Percentiles rank a stretch among this genome's conserved stretches.
Evolutionary conservation across 768 basidiomycete genomes (phyloP).

Genomic region (Russula sp.): DNA sequence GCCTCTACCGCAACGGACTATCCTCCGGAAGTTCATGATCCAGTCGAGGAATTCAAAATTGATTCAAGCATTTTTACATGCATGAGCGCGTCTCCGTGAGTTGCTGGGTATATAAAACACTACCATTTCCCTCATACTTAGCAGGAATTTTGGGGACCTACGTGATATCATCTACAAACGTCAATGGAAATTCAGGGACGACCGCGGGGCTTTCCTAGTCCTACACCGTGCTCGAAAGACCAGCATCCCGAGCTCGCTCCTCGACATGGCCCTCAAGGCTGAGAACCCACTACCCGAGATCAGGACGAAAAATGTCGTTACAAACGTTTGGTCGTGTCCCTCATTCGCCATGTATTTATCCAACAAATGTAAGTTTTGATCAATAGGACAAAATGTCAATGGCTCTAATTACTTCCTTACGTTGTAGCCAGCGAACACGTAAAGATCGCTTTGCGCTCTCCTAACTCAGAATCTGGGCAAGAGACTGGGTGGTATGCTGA

Average conservation of each 20-base stretch:
- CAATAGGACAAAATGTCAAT: neutral
- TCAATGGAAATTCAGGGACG: slow-evolving; percentile 20
- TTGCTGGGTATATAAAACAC: neutral
- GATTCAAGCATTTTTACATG: slow-evolving; percentile 9
- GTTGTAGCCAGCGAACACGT: slow-evolving; percentile 17
- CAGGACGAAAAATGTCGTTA: slow-evolving; percentile 21
- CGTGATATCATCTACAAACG: slow-evolving; percentile 16
- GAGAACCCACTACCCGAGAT: slow-evolving; percentile 9
- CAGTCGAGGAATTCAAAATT: slow-evolving; percentile 14
- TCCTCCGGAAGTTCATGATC: slow-evolving; percentile 13
- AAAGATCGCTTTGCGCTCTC: slow-evolving; percentile 19
- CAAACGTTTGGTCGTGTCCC: slow-evolving; percentile 17
- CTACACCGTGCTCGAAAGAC: slow-evolving; percentile 14
- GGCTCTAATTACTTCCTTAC: neutral
- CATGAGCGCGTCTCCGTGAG: slow-evolving; percentile 13
- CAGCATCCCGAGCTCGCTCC: slow-evolving; percentile 13
- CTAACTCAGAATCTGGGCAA: slow-evolving; percentile 1
- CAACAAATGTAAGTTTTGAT: slow-evolving; percentile 14
- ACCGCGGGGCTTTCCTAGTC: slow-evolving; percentile 15
- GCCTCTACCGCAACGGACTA: slow-evolving; percentile 17
- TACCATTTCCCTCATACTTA: neutral
- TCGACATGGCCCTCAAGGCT: slow-evolving; percentile 12
- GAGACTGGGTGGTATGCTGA: slow-evolving; percentile 25
- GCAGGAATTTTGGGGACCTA: slow-evolving; percentile 15
- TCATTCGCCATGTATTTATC: slow-evolving; percentile 27